Base-by-base conservation (phyloP, 129 eudicot species). In the Lactuca saligna region DNA sequence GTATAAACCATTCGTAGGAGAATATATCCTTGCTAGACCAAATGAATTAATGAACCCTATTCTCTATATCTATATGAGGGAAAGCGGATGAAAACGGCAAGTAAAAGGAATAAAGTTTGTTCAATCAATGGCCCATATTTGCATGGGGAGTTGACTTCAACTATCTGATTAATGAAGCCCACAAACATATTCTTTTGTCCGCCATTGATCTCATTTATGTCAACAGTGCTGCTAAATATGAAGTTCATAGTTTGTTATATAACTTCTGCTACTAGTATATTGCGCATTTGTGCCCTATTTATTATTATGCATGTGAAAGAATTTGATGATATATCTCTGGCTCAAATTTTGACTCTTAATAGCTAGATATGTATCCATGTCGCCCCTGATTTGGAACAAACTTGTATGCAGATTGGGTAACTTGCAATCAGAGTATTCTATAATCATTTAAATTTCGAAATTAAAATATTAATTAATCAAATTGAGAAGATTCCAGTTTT, bases 21-120 rank as follows among this genome's bases (percentile, higher is more conserved):
- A 68, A 68, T 68, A 68, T 68, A 38, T 53, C 29, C 53, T 35
- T 54, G 5, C 7, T 54, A 37, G 25, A 68, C 20, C 41, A 68
- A 10, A 35, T 68, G 72, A 68, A 68, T 62, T 62, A 16, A 35
- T 68, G 72, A 68, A 68, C 63, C 72, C 9, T 29, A 68, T 68
- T 68, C 72, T 17, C 39, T 68, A 11, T 68, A 68, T 68, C 62
- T 20, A n/a, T 9, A 10, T 42, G 49, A 42, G 7, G 49, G 1
- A 42, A 42, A 42, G 49, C 9, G 49, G 49, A 9, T 42, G 49
- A 42, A 49, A 66, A 66, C 49, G 10, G 15, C n/a, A 16, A 32
- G 34, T 51, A 33, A 66, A 50, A 50, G n/a, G 48, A 51, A 33
- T 50, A 50, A 32, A 11, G 60, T 66, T 50, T 31, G 3, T 51